A percentile compares a stretch with the other conserved stretches of the same genome.
Conservation (phyloP, 768 basidiomycete genomes). For the Hygrocybe coccinea region DNA sequence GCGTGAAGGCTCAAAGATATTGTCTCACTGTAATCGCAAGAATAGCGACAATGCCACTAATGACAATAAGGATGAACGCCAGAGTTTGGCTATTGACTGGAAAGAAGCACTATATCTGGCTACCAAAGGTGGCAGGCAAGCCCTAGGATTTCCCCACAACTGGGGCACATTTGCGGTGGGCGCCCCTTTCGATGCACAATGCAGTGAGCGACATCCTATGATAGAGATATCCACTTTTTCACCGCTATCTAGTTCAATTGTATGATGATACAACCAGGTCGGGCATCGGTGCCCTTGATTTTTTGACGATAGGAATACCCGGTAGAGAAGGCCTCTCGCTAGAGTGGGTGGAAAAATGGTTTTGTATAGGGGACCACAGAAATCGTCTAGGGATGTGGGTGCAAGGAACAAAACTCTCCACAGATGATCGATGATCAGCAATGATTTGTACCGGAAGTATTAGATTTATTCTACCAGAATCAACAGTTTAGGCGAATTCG, state of each 20-base stretch:
- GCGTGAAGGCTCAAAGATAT: background rate
- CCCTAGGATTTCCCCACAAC: conserved; percentile 51
- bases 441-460: too few species aligned
- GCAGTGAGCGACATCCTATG: conserved; percentile 45
- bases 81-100: conserved; percentile 64
- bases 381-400: conserved; percentile 74
- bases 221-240: background rate
- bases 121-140: conserved; percentile 71
- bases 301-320: conserved; percentile 38
- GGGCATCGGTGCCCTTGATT: conserved; percentile 66
- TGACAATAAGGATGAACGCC: conserved; percentile 1
- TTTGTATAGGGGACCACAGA: conserved; percentile 69
- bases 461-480: too few species aligned
- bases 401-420: conserved; percentile 43
- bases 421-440: too few species aligned
- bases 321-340: background rate
- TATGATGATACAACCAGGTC: conserved; percentile 35
- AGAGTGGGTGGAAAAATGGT: conserved; percentile 69
- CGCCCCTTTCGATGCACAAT: conserved; percentile 69
- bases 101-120: conserved; percentile 56
- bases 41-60: conserved; percentile 11
- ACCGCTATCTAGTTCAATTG: conserved; percentile 37
- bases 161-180: conserved; percentile 56
- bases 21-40: background rate
- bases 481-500: too few species aligned